A percentile compares a stretch with the other conserved stretches of the same genome.
Evolutionary conservation across 306 rosid species (phyloP).

Genomic region (Sindora glabra): DNA sequence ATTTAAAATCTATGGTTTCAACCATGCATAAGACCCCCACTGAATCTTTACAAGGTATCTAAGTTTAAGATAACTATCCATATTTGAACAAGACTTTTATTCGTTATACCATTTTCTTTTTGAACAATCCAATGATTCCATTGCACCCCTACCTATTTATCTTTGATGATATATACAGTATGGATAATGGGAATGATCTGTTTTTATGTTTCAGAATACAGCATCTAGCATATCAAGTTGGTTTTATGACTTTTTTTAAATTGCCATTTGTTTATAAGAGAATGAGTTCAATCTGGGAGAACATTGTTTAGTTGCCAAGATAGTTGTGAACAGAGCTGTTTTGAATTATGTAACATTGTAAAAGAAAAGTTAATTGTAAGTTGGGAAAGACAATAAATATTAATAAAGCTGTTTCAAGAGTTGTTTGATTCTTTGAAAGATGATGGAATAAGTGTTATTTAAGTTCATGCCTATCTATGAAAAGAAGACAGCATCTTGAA

Average conservation of each 20-base stretch:
- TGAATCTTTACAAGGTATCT: conserved; percentile 26
- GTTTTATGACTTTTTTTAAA: no score
- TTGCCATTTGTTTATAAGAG: no score
- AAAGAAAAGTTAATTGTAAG: no score
- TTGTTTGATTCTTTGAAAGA: background rate
- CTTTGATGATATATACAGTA: background rate
- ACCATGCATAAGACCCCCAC: background rate
- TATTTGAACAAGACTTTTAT: background rate
- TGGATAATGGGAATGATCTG: background rate
- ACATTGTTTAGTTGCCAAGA: no score
- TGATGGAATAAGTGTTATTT: no score
- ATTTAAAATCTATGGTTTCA: background rate
- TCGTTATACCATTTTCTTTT: background rate
- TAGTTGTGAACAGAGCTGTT: no score
- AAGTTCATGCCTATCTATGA: background rate
- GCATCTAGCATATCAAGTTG: background rate
- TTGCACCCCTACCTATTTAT: background rate
- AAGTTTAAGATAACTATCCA: background rate
- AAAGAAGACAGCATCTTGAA: background rate
- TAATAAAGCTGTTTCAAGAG: no score
- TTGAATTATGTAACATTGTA: no score
- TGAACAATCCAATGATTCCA: background rate
- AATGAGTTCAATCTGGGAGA: no score
- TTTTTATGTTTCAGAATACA: background rate
- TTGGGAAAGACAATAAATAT: no score